phyloP scores from a whole-genome alignment of 2,329 filamentous ascomycete genomes.

The Pseudofabraea citricarpa region DNA sequence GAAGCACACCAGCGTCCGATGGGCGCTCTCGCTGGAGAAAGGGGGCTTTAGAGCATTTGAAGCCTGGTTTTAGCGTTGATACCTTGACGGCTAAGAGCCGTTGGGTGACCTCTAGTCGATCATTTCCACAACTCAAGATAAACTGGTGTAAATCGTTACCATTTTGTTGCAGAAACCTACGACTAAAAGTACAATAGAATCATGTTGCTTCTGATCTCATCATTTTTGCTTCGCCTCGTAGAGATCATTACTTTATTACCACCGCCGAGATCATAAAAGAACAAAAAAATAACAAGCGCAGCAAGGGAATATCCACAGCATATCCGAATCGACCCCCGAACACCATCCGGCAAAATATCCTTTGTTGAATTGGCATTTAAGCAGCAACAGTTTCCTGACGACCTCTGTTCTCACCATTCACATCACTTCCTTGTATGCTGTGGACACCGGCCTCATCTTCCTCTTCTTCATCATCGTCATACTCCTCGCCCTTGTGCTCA shows the following conservation, averaged over 20 bases:
- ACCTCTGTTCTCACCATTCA: slow-evolving; percentile 53
- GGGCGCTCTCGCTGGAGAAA: no score
- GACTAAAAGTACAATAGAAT: not conserved
- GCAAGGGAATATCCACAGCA: slow-evolving; percentile 22
- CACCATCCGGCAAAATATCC: no score
- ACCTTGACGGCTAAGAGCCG: no score
- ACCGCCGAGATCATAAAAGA: not conserved
- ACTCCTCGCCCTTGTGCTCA: slow-evolving; percentile 51
- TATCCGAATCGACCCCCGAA: no score
- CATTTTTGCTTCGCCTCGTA: not conserved
- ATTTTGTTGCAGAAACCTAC: not conserved
- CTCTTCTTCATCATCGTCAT: slow-evolving; percentile 61
- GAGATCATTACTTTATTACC: slow-evolving; percentile 3
- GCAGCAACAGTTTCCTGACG: slow-evolving; percentile 42
- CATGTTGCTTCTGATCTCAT: not conserved
- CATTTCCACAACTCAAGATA: no score
- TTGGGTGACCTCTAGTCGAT: no score
- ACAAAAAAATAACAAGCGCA: slow-evolving; percentile 3
- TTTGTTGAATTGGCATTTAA: no score
- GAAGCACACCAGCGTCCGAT: no score
- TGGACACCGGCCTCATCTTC: slow-evolving; percentile 52
- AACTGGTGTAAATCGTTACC: no score
- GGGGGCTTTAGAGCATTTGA: no score
- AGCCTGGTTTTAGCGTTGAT: no score
- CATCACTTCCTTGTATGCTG: slow-evolving; percentile 46